phyloP scores from a whole-genome alignment of 495 filamentous ascomycete species.

The Tuber microsphaerosporum region DNA sequence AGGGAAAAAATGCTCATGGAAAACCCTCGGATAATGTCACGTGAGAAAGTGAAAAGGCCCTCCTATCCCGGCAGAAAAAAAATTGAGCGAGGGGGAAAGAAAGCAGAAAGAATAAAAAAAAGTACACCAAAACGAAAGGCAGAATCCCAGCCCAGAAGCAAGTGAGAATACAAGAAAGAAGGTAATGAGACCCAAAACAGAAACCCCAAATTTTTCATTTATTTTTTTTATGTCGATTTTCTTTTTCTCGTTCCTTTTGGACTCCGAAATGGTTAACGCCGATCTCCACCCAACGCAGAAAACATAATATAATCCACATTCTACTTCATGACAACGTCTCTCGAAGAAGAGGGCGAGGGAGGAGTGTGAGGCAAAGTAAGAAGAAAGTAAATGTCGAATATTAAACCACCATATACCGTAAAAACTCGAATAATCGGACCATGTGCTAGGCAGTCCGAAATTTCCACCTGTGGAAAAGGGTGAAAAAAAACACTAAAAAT shows the following conservation, averaged over 20 bases:
- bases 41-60: constrained; percentile 5
- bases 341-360: constrained; percentile 14
- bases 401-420: constrained; percentile 17
- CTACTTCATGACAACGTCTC: background rate
- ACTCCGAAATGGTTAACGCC: constrained; percentile 33
- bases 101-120: background rate
- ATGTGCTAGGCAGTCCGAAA: too few species aligned
- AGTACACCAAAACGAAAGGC: constrained; percentile 6
- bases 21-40: background rate
- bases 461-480: too few species aligned
- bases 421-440: too few species aligned
- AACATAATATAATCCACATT: constrained; percentile 19
- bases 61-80: background rate
- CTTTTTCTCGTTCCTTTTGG: background rate
- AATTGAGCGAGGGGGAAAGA: background rate
- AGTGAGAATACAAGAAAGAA: constrained; percentile 19
- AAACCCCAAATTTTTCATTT: background rate
- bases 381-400: constrained; percentile 24
- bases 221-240: background rate
- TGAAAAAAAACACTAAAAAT: too few species aligned
- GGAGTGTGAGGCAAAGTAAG: constrained; percentile 14
- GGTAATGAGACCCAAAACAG: constrained; percentile 11
- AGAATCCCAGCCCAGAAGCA: constrained; percentile 6
- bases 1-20: constrained; percentile 14
- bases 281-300: constrained; percentile 39